Evolutionary conservation across 257 asterid genomes (phyloP).

Genomic region (Gynochthodes officinalis): DNA sequence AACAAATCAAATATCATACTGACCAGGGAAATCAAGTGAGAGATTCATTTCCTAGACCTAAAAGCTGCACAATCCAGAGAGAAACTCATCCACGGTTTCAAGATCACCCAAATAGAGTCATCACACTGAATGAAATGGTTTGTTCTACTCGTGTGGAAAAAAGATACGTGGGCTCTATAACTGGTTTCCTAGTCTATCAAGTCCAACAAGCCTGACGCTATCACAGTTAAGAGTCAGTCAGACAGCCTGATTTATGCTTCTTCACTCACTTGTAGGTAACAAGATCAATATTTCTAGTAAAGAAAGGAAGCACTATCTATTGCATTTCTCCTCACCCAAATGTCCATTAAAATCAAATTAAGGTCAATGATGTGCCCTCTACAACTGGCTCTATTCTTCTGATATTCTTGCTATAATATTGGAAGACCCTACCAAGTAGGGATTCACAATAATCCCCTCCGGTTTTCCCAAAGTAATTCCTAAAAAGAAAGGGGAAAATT

Average conservation of each 20-base stretch:
- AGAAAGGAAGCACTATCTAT: not conserved
- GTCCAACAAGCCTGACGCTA: not conserved
- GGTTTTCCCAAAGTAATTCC: not conserved
- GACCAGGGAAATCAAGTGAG: not conserved
- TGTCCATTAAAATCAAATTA: no score
- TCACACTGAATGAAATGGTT: not conserved
- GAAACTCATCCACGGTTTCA: not conserved
- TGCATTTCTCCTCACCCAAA: no score
- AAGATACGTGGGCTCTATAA: not conserved
- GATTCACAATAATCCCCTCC: not conserved
- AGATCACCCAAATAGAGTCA: no score
- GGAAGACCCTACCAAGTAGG: not conserved
- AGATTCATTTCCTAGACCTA: not conserved
- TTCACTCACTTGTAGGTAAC: no score
- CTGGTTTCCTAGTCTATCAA: not conserved
- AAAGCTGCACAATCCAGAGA: not conserved
- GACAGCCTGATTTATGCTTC: no score
- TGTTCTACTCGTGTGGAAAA: not conserved
- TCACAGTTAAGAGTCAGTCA: no score
- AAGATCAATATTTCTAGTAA: not conserved
- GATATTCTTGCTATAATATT: not conserved
- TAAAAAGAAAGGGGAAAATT: not conserved
- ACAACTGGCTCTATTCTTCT: not conserved
- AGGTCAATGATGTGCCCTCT: not conserved
- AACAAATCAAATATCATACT: not conserved